phyloP scores from a whole-genome alignment of 2,329 filamentous ascomycete species.

The Chalara sp. region DNA sequence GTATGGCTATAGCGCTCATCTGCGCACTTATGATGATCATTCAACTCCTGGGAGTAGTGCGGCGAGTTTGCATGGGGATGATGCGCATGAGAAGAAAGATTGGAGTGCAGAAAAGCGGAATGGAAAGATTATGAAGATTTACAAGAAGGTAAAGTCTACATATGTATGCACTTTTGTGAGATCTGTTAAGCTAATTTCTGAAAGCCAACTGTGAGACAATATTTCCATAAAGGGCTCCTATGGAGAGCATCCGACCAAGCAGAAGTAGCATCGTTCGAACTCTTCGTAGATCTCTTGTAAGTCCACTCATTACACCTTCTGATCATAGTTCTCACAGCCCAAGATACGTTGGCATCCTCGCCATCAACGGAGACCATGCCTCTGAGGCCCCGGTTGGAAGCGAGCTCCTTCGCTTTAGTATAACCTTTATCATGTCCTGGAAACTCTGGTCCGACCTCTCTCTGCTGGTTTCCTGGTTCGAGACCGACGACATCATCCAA shows the following conservation, averaged over 20 bases:
- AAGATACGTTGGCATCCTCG: slow-evolving; percentile 41
- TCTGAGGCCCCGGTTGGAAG: slow-evolving; percentile 47
- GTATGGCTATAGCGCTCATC: slow-evolving; percentile 54
- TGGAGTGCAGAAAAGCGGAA: slow-evolving; percentile 29
- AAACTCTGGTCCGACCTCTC: slow-evolving; percentile 58
- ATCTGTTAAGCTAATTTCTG: slow-evolving; percentile 5
- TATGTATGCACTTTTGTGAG: not conserved
- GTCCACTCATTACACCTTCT: too few species aligned
- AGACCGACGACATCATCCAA: slow-evolving; percentile 54
- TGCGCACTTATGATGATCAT: slow-evolving; percentile 41
- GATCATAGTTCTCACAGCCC: too few species aligned
- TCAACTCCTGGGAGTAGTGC: slow-evolving; percentile 14
- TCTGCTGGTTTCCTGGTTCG: slow-evolving; percentile 51
- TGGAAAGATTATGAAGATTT: slow-evolving; percentile 45
- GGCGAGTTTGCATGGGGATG: slow-evolving; percentile 14
- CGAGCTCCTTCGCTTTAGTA: slow-evolving; percentile 50
- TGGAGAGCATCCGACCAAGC: slow-evolving; percentile 53
- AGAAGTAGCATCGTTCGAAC: slow-evolving; percentile 57
- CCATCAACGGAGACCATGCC: slow-evolving; percentile 55
- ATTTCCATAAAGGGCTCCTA: slow-evolving; percentile 58
- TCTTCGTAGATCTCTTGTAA: slow-evolving; percentile 56
- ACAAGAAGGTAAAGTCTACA: slow-evolving; percentile 34
- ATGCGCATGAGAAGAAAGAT: slow-evolving; percentile 28
- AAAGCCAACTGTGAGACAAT: slow-evolving; percentile 52
- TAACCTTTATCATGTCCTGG: slow-evolving; percentile 52